Evolutionary conservation across 352 stramenopile genomes (phyloP).

Genomic region (Phytophthora citrophthora): DNA sequence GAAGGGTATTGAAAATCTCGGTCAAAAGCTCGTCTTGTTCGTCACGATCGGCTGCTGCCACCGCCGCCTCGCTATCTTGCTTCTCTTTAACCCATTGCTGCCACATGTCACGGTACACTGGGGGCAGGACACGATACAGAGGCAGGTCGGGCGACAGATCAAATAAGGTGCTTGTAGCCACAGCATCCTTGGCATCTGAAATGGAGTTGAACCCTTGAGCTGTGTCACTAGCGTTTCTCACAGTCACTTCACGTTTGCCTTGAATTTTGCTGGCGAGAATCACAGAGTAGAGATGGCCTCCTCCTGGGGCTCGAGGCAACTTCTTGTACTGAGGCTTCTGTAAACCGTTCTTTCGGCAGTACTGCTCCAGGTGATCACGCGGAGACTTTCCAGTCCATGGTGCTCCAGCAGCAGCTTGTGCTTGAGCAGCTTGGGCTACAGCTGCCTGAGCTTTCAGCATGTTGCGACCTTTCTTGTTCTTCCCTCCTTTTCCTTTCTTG

Average conservation of each 20-base stretch:
- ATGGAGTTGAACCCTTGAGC: slow-evolving; percentile 61
- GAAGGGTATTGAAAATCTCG: slow-evolving; percentile 54
- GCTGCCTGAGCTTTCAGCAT: slow-evolving; percentile 35
- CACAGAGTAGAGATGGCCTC: slow-evolving; percentile 58
- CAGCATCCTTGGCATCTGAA: slow-evolving; percentile 73
- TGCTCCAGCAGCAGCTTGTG: slow-evolving; percentile 17
- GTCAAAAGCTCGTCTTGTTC: slow-evolving; percentile 64
- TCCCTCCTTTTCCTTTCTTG: slow-evolving; percentile 44
- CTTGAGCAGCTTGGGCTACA: slow-evolving; percentile 25
- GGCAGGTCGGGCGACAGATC: slow-evolving; percentile 81
- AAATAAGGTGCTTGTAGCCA: slow-evolving; percentile 91
- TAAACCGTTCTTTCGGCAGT: slow-evolving; percentile 89
- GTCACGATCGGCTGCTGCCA: slow-evolving; percentile 43
- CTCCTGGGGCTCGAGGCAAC: slow-evolving; percentile 23
- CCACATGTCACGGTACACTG: slow-evolving; percentile 91
- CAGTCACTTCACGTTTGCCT: slow-evolving; percentile 47
- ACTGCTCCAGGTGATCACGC: slow-evolving; percentile 88
- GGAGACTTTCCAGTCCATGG: slow-evolving; percentile 86
- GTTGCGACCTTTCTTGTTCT: slow-evolving; percentile 38
- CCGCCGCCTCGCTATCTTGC: slow-evolving; percentile 41
- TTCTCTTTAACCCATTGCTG: slow-evolving; percentile 60
- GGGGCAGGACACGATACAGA: slow-evolving; percentile 90
- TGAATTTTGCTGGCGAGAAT: slow-evolving; percentile 53
- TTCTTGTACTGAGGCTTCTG: slow-evolving; percentile 82
- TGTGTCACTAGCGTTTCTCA: slow-evolving; percentile 45